phyloP scores from a whole-genome alignment of 2,329 filamentous ascomycete species.

The Pezicula radicicola region DNA sequence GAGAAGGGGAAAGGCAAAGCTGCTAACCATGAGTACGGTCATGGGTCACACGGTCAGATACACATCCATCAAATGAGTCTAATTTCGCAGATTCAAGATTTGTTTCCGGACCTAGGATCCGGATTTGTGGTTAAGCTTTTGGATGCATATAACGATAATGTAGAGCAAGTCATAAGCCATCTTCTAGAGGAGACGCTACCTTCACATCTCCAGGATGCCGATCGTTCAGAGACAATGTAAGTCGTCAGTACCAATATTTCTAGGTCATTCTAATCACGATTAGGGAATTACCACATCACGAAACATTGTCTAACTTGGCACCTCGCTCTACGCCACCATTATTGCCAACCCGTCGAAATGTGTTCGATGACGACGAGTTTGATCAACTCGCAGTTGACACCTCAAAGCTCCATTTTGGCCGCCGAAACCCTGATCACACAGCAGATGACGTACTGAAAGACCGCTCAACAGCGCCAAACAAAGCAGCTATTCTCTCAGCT shows the following conservation, averaged over 20 bases:
- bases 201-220: constrained; percentile 57
- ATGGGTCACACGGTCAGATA: constrained; percentile 9
- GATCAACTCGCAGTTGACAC: constrained; percentile 66
- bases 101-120: constrained; percentile 84
- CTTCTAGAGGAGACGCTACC: constrained; percentile 77
- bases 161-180: constrained; percentile 77
- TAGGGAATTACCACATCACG: constrained; percentile 19
- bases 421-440: constrained; percentile 57
- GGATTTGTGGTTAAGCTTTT: constrained; percentile 78
- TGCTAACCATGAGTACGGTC: constrained; percentile 29
- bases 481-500: constrained; percentile 84
- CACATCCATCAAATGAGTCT: constrained; percentile 82
- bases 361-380: constrained; percentile 79
- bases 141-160: constrained; percentile 73
- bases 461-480: constrained; percentile 63
- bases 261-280: constrained; percentile 11
- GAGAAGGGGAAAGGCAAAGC: constrained; percentile 63
- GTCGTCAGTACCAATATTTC: constrained; percentile 3
- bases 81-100: constrained; percentile 86
- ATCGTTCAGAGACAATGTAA: constrained; percentile 57
- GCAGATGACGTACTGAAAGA: constrained; percentile 72
- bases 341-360: constrained; percentile 61
- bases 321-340: constrained; percentile 58
- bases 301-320: constrained; percentile 42
- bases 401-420: constrained; percentile 75